Conservation (phyloP, 2,329 filamentous ascomycete species). For the Orbilia brochopaga region DNA sequence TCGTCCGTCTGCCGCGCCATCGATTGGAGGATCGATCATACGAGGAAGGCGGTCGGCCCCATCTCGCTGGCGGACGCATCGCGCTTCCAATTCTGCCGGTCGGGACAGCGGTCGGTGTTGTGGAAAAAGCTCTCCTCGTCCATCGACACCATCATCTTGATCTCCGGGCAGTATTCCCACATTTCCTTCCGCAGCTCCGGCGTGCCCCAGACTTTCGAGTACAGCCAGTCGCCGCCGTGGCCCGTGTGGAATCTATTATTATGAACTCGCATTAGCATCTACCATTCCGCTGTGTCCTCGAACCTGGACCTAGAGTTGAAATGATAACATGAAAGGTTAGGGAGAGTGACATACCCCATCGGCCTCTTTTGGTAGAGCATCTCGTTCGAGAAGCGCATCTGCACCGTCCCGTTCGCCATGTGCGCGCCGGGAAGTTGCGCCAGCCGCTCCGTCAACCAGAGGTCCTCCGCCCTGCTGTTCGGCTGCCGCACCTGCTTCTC, state of each 20-base stretch:
- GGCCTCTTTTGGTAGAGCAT: conserved; percentile 61
- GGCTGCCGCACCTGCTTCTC: conserved; percentile 60
- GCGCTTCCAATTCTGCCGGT: conserved; percentile 62
- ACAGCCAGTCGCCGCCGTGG: conserved; percentile 61
- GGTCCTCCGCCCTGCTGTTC: conserved; percentile 63
- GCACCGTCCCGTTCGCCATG: conserved; percentile 64
- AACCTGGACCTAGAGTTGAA: no score
- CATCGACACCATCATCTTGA: conserved; percentile 67
- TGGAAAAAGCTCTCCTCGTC: conserved; percentile 60
- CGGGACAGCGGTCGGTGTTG: conserved; percentile 62
- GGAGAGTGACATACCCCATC: conserved; percentile 63
- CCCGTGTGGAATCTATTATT: conserved; percentile 55
- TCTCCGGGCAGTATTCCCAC: conserved; percentile 66
- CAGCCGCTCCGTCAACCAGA: conserved; percentile 65
- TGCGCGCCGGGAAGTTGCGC: conserved; percentile 62
- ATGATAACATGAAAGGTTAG: no score
- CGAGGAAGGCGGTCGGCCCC: conserved; percentile 5
- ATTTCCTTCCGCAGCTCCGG: conserved; percentile 62
- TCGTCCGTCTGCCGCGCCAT: no score
- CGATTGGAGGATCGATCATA: no score
- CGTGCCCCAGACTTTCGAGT: conserved; percentile 62
- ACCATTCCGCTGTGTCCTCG: no score
- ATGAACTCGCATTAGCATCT: no score
- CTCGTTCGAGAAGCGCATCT: conserved; percentile 64
- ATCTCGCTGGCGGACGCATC: conserved; percentile 50